Base-by-base conservation (phyloP, 257 asterid species). In the Leptodermis oblonga region DNA sequence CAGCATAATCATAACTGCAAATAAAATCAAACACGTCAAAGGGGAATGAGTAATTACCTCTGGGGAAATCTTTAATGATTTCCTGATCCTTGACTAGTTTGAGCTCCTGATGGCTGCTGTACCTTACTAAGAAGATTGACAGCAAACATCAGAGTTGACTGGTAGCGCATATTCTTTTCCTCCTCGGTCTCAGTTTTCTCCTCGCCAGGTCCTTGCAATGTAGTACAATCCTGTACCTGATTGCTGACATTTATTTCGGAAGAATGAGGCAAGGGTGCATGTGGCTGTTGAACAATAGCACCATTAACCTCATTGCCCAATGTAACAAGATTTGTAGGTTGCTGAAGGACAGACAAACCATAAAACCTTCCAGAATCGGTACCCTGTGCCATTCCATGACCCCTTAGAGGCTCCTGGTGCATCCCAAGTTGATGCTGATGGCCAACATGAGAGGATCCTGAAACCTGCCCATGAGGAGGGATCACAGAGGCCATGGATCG, bases 101-200 rank as follows among this genome's bases (percentile, higher is more conserved):
- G 97, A 77, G 84, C 74, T 72, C 82, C 90, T 7, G 88, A 77
- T 65, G 90, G 94, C 71, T 88, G 95, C 73, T 90, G 94, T 74
- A 93, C 88, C 76, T 79, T 83, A 31, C 88, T 81, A 58, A 93
- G 94, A 65, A 93, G 97, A 77, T 87, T 86, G 41, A 96, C 99
- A 2, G 99, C 97, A 87, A 90, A 90, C 33, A 85, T 34, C 73
- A 93, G 77, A n/a, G 99, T 93, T 18, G 92, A 70, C 83, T 84
- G 86, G 73, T 93, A 93, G 67, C 99, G 89, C 77, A 84, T 92
- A 65, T 93, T 88, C 83, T 93, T 93, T 70, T 91, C 97, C 23
- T 80, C 91, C 83, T 93, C 99, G 0, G 89, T 77, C 77, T 93
- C 99, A 69, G 80, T 53, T 67, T 79, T 79, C 64, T 84, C 95